Base-by-base conservation (phyloP, 1,284 basidiomycete species). In the Rhodotorula sp. region DNA sequence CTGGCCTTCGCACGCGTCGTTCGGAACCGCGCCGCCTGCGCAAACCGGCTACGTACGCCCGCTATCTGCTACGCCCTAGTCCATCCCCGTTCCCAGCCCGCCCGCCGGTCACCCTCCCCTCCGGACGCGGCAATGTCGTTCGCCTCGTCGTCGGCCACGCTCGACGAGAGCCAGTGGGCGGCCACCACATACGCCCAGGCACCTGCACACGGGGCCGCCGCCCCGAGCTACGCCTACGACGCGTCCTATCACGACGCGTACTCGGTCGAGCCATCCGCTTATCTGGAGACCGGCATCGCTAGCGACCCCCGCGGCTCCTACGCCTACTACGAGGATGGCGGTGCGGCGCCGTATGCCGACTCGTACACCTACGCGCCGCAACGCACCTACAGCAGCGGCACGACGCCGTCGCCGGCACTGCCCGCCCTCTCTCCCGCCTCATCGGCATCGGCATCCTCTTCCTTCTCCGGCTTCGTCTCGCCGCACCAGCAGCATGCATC, bases 381-480 rank as follows among this genome's bases (percentile, higher is more conserved):
- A 46, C 52, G 44, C 8, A 52, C 58, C 45, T 8, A 17, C 49
- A 41, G 44, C 46, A 12, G 19, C 49, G 61, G 52, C 5, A 61
- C 64, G n/a, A 55, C 64, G 14, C 61, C 65, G 14, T 67, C 69
- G 3, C 65, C 64, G 34, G 62, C 56, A 7, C 57, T 67, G 7
- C 61, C 70, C 16, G 50, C 57, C 23, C 65, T 71, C 41, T 67
- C 70, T 34, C 66, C 65, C 13, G 61, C 70, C 46, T 63, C 66
- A 9, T 67, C 70, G 17, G 48, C 53, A 17, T 62, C 70, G 9
- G 60, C 70, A 8, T 64, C 67, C 27, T 69, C 72, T 16, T 41
- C 71, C 25, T 64, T 52, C 56, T 25, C 50, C 16, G 60, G 49
- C 10, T 46, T 71, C 25, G 34, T 64, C 44, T 68, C 67, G 46